Percentiles rank a stretch among this genome's conserved stretches.
Conservation (phyloP, 495 filamentous ascomycete genomes). For the Paragyromitra xinjiangensis region DNA sequence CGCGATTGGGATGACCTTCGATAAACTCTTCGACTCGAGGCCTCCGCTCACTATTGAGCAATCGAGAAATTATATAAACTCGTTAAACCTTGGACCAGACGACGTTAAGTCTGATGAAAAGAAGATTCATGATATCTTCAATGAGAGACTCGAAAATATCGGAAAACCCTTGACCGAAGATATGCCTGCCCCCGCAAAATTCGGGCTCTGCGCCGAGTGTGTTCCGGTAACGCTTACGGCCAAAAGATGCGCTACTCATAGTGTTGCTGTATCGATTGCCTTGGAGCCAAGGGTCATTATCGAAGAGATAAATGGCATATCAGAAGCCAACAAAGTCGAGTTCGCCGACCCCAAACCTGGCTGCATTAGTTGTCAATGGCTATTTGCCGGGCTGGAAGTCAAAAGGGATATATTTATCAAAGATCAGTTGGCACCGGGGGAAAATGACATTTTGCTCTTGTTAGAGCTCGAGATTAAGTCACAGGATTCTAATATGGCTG, state of each 20-base stretch:
- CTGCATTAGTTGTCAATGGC: background rate
- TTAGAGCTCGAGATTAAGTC: background rate
- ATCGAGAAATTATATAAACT: background rate
- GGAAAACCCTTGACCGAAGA: background rate
- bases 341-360: background rate
- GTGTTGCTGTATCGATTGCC: background rate
- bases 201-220: background rate
- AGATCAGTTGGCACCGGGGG: background rate
- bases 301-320: background rate
- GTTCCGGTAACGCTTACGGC: background rate
- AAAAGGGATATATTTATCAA: background rate
- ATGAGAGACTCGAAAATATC: background rate
- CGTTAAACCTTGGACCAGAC: background rate
- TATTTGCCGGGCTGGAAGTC: background rate
- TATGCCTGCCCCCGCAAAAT: background rate
- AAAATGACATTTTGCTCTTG: background rate
- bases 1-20: background rate
- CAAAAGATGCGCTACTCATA: background rate
- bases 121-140: background rate
- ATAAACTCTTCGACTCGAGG: background rate
- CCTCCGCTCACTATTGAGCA: background rate
- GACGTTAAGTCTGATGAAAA: background rate
- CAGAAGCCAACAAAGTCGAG: background rate
- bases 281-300: background rate
- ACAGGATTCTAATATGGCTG: background rate